Conservation (phyloP, 176 grass and related monocot genomes). For the Bothriochloa decipiens region DNA sequence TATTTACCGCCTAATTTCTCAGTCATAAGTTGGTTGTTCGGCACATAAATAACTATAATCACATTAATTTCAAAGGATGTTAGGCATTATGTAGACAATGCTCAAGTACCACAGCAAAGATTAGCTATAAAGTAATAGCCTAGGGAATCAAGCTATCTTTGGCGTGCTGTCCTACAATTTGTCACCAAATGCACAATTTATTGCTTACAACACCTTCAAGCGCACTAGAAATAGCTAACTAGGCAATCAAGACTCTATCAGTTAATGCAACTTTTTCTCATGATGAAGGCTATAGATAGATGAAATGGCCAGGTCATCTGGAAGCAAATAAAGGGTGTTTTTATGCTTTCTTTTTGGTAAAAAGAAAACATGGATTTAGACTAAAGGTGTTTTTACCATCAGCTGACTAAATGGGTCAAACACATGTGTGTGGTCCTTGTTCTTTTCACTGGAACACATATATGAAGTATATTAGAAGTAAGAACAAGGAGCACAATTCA, state of each 20-base stretch:
- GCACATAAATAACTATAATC: not conserved
- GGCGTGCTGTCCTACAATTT: not conserved
- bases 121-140: not conserved
- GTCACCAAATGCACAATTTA: conserved; percentile 21
- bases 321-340: not conserved
- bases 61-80: conserved; percentile 6
- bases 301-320: not conserved
- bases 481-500: conserved; percentile 23
- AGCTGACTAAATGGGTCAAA: not conserved
- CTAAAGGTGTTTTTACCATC: not conserved
- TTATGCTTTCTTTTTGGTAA: not conserved
- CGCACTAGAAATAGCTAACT: not conserved
- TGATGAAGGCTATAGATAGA: not conserved
- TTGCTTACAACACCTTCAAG: conserved; percentile 22
- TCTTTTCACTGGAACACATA: not conserved
- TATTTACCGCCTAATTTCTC: not conserved
- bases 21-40: not conserved
- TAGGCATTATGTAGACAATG: conserved; percentile 8
- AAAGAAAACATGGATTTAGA: not conserved
- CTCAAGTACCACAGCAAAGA: conserved; percentile 22
- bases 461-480: conserved; percentile 16
- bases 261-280: conserved; percentile 5
- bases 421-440: not conserved
- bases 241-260: conserved; percentile 11
- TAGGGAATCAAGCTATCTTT: not conserved